These are phyloP conservation scores for Nepenthes gracilis DNA, from an alignment of 148 eudicot species.

Conservation along the genomic window DNA sequence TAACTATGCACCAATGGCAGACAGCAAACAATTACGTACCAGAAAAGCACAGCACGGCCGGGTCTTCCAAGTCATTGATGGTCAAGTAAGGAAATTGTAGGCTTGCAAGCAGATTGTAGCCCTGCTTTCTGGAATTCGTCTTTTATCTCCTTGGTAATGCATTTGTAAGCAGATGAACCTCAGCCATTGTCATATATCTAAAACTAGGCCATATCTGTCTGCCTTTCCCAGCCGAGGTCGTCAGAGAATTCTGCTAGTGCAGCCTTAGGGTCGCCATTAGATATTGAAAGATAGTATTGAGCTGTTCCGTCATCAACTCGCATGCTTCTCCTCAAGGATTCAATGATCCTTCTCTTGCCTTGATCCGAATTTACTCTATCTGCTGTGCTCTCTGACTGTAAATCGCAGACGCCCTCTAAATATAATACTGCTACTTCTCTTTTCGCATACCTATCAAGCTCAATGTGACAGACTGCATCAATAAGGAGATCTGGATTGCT, in stretches of 20 bases:
- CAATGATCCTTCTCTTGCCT: slow-evolving; percentile 59
- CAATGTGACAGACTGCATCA: slow-evolving; percentile 76
- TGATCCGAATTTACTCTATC: slow-evolving; percentile 34
- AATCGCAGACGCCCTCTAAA: slow-evolving; percentile 47
- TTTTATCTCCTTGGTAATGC: too few species aligned
- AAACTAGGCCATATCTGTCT: slow-evolving; percentile 27
- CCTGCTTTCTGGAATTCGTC: too few species aligned
- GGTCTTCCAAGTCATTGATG: too few species aligned
- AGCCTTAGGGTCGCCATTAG: slow-evolving; percentile 73
- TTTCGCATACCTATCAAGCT: slow-evolving; percentile 64
- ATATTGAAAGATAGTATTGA: slow-evolving; percentile 88
- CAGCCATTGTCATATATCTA: background rate
- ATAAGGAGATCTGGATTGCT: slow-evolving; percentile 50
- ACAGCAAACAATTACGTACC: too few species aligned
- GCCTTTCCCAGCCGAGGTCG: slow-evolving; percentile 83
- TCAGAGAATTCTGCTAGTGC: slow-evolving; percentile 70
- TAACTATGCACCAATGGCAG: too few species aligned
- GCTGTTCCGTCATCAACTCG: slow-evolving; percentile 86
- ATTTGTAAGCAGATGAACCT: too few species aligned
- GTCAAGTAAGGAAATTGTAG: too few species aligned
- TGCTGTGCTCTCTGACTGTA: slow-evolving; percentile 12
- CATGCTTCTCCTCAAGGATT: slow-evolving; percentile 85
- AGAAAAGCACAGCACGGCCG: too few species aligned
- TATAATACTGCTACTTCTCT: slow-evolving; percentile 93
- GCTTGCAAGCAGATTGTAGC: too few species aligned